Percentiles rank a stretch among this genome's conserved stretches.
Evolutionary conservation across 768 basidiomycete species (phyloP).

Genomic region (Amanita phalloides): DNA sequence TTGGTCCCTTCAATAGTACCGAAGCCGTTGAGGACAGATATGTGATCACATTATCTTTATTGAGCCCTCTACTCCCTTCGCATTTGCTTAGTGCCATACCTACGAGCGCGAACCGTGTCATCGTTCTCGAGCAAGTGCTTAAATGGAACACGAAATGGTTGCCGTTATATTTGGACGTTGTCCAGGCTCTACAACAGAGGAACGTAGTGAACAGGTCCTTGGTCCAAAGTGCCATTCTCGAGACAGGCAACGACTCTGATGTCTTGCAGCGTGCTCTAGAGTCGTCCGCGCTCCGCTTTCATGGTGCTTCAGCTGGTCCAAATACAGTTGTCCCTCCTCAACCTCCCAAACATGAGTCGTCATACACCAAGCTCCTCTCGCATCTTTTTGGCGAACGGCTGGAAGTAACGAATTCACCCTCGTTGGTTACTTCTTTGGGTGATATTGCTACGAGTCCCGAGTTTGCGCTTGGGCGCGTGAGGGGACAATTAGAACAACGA

Average conservation of each 20-base stretch:
- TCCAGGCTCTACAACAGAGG: slow-evolving; percentile 57
- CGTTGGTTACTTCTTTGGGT: slow-evolving; percentile 59
- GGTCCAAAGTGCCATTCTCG: slow-evolving; percentile 52
- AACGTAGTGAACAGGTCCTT: slow-evolving; percentile 35
- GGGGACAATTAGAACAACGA: slow-evolving; percentile 73
- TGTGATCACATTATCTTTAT: slow-evolving; percentile 54
- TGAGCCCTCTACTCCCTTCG: slow-evolving; percentile 60
- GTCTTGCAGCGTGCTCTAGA: slow-evolving; percentile 31
- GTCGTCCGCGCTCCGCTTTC: slow-evolving; percentile 29
- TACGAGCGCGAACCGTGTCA: slow-evolving; percentile 47
- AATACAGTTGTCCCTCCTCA: slow-evolving; percentile 28
- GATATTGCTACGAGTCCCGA: slow-evolving; percentile 82
- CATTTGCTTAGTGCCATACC: slow-evolving; percentile 52
- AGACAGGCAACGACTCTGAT: slow-evolving; percentile 29
- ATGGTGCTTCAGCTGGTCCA: slow-evolving; percentile 14
- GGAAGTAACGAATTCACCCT: slow-evolving; percentile 78
- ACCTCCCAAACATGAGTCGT: slow-evolving; percentile 83
- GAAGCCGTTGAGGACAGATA: slow-evolving; percentile 36
- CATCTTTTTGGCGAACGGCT: slow-evolving; percentile 74
- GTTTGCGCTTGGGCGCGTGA: slow-evolving; percentile 86
- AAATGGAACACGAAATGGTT: slow-evolving; percentile 80
- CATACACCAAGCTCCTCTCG: slow-evolving; percentile 82
- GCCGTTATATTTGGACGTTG: slow-evolving; percentile 75
- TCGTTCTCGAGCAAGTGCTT: slow-evolving; percentile 76
- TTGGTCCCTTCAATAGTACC: slow-evolving; percentile 43